Evolutionary conservation across 2,329 filamentous ascomycete species (phyloP), one percentile per base, ranked within the genome.

Genomic region (Aurifilum marmelostoma): DNA sequence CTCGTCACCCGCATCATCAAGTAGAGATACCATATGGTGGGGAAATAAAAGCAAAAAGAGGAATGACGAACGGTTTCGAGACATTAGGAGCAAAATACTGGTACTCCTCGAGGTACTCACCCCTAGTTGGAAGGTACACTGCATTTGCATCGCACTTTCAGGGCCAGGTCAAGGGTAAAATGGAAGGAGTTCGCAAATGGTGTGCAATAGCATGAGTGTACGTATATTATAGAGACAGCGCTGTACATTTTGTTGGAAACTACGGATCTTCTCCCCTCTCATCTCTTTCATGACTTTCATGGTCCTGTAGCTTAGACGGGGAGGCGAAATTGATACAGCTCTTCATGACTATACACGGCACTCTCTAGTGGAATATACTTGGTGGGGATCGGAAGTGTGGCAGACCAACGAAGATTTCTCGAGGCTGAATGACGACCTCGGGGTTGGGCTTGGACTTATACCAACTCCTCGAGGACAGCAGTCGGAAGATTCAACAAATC

Each of bases 1-100:
- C 84, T 96, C 75, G 86, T 94, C 76, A 96, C 92, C 73, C 89
- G 90, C 76, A 90, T 96, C 77, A 72, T 89, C 66, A 81, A 87
- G 77, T 88, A 87, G 84, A 74, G 65, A 61, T 8, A 34, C 65
- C 60, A 72, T 52, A 41, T 52, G 41, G 43, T 21, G 18, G 50
- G 18, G 16, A 65, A 34, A 54, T 27, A 47, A 41, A 41, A 41
- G 21, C 16, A 47, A n/a, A n/a, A n/a, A 43, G 16, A 43, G 3
- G 5, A 18, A 43, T 18, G 21, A 27, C 27, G 37, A 65, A 11
- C 29, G 59, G 16, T 12, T 34, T 65, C 34, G 14, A 61, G 24
- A 16, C n/a, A 61, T 34, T 50, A 29, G 18, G 41, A n/a, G 21
- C 8, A 65, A 47, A 43, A 39, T n/a, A 24, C 24, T 54, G 16